Base-by-base conservation (phyloP, 176 grass and related monocot genomes). In the Bromus sterilis region DNA sequence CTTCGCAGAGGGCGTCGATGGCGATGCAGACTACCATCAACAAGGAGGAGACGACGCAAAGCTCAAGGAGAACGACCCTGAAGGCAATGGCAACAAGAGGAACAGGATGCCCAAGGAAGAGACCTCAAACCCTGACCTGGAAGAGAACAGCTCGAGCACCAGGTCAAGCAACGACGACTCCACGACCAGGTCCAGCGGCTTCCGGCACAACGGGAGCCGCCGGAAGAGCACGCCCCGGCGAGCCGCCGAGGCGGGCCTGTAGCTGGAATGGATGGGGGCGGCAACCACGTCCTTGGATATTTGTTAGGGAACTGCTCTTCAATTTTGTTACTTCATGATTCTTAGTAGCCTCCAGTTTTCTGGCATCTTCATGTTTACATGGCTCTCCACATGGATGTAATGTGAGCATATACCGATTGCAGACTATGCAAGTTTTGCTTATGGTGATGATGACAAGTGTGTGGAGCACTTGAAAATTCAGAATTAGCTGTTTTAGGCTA, bases 151-250 rank as follows among this genome's bases (percentile, higher is more conserved):
- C 80, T 84, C 81, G 6, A 83, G 69, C 65, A 80, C 82, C 48
- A 61, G 80, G 29, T 90, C 88, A 15, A 87, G 84, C 81, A 91
- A 59, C 13, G 89, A 94, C 20, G 88, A 94, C 32, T 85, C 79
- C 0, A 60, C 66, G 0, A 76, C 55, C 11, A 83, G 87, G 42
- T 77, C 81, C 43, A 91, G 67, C 40, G 81, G 80, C 8, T 91
- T 91, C 72, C 87, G 92, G 43, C 87, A 80, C 30, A 87, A 78
- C 5, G 81, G 92, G 18, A 91, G 87, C 63, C 86, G 92, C 67
- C 71, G 89, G 62, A 94, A 94, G 83, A 89, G 84, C 78, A 94
- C 85, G 31, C 92, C 92, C 0, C 86, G 87, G 31, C 86, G 89
- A 34, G 92, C 89, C 4, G 89, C 89, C 0, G 87, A 91, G 88